phyloP scores from a whole-genome alignment of 2,329 filamentous ascomycete species.

The Fusarium austroafricanum region DNA sequence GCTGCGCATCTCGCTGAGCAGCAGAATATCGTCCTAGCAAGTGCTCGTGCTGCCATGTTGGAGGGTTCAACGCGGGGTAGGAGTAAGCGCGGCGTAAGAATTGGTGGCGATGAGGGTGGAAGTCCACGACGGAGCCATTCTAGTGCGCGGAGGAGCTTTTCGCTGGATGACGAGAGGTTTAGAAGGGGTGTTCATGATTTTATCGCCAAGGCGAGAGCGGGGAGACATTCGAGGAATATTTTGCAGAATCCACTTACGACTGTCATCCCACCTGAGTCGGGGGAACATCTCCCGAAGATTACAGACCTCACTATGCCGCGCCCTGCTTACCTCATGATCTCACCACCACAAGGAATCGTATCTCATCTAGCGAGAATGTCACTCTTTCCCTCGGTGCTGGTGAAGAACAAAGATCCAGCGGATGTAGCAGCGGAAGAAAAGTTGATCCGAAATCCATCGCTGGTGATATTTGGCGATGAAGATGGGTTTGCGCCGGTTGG shows the following conservation, averaged over 20 bases:
- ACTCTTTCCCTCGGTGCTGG: conserved; percentile 53
- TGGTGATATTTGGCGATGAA: conserved; percentile 79
- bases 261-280: conserved; percentile 13
- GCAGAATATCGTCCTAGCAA: conserved; percentile 63
- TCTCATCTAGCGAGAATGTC: conserved; percentile 73
- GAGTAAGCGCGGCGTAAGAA: conserved; percentile 55
- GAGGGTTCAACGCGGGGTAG: conserved; percentile 44
- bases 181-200: conserved; percentile 62
- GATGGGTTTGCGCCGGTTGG: conserved; percentile 78
- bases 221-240: conserved; percentile 29
- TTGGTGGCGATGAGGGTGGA: conserved; percentile 63
- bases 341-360: conserved; percentile 71
- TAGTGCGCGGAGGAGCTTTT: conserved; percentile 51
- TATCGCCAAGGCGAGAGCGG: conserved; percentile 54
- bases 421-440: conserved; percentile 61
- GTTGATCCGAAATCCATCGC: conserved; percentile 67
- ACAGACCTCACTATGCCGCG: conserved; percentile 52
- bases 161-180: conserved; percentile 61
- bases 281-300: conserved; percentile 48
- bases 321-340: conserved; percentile 73
- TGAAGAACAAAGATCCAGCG: conserved; percentile 40
- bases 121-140: conserved; percentile 56
- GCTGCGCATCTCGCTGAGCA: conserved; percentile 75
- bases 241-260: conserved; percentile 29
- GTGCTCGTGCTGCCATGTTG: conserved; percentile 49